Conservation (phyloP, 345 rosid species). For the Cardamine chenopodiifolia region DNA sequence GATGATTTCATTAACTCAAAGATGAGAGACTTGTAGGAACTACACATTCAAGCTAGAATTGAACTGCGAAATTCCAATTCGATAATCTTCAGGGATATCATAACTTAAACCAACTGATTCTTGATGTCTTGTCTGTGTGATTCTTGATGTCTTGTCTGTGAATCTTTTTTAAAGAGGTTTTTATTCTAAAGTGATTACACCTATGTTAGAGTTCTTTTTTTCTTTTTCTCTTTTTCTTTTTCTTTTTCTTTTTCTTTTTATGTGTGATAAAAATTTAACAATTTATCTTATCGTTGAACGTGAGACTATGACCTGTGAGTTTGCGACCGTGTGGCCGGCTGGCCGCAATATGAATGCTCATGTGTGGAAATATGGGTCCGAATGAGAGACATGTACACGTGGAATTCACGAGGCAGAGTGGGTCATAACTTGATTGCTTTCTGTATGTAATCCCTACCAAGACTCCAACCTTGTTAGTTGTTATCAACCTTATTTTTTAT, state of each 20-base stretch:
- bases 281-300: background rate
- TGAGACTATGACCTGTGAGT: background rate
- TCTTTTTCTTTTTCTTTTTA: too few species aligned
- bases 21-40: background rate
- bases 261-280: background rate
- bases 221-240: too few species aligned
- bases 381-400: background rate
- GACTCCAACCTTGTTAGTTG: background rate
- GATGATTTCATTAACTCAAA: too few species aligned
- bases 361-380: slow-evolving; percentile 1
- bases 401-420: background rate
- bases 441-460: background rate
- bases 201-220: too few species aligned
- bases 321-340: slow-evolving; percentile 13
- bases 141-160: too few species aligned
- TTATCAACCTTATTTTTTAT: too few species aligned
- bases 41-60: background rate
- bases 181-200: too few species aligned
- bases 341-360: background rate
- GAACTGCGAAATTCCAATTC: background rate
- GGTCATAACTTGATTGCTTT: background rate
- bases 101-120: too few species aligned
- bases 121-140: too few species aligned
- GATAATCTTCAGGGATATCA: too few species aligned
- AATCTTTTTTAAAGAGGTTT: too few species aligned